These are phyloP conservation scores for Rhizoctonia solani DNA, from an alignment of 1,284 basidiomycete genomes.

Conservation along the genomic window DNA sequence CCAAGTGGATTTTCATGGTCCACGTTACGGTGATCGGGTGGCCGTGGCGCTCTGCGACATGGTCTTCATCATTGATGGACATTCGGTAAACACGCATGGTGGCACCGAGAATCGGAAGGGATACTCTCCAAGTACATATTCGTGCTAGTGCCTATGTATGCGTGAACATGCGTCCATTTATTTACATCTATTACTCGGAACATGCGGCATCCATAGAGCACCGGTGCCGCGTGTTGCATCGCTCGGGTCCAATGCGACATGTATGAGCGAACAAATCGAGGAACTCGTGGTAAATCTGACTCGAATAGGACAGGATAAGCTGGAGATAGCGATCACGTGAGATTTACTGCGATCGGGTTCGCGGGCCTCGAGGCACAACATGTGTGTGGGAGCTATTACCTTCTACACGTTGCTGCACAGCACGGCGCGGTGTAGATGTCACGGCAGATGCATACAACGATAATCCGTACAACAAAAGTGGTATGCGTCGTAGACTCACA, in stretches of 20 bases:
- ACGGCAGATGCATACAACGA: neutral
- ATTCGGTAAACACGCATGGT: neutral
- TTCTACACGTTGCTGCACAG: constrained; percentile 23
- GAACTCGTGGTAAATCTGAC: constrained; percentile 5
- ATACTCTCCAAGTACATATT: neutral
- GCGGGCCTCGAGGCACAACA: constrained; percentile 25
- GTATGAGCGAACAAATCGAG: neutral
- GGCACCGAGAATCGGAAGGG: constrained; percentile 4
- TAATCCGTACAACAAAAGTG: neutral
- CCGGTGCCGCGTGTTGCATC: constrained; percentile 3
- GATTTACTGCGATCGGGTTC: too few relatives aligned
- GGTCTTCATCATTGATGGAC: constrained; percentile 27
- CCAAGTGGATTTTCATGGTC: too few relatives aligned
- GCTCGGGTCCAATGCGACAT: neutral
- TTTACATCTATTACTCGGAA: too few relatives aligned
- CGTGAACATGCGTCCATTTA: too few relatives aligned
- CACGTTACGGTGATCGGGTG: too few relatives aligned
- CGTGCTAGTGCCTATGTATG: constrained; percentile 28
- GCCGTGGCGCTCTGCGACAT: too few relatives aligned
- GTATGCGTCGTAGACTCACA: constrained; percentile 7
- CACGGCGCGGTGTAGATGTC: constrained; percentile 8
- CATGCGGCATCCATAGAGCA: too few relatives aligned
- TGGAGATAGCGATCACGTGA: constrained; percentile 15
- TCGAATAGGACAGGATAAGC: constrained; percentile 11
- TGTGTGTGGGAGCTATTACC: neutral